Base-by-base conservation (phyloP, 352 stramenopile genomes). In the Globisporangium barbulae region DNA sequence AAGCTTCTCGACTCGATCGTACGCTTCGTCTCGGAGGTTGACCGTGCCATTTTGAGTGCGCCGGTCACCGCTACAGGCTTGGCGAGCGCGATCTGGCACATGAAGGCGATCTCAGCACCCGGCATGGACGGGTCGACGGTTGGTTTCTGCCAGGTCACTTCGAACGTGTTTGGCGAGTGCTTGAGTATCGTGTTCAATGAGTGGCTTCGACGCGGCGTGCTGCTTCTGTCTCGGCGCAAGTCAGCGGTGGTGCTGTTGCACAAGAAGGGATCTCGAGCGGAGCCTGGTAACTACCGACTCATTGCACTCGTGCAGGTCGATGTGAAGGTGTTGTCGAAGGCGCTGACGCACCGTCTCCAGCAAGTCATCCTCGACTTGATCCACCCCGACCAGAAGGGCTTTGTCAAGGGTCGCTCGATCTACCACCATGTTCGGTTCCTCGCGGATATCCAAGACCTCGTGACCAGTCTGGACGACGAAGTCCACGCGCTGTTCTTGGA, bases 231-330 rank as follows among this genome's bases (percentile, higher is more conserved):
- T 0, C 68, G 75, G 45, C 60, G 68, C 25, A 72, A 65, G 44
- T 67, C 60, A 1, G 52, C 37, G 0, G 55, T 75, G 21, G 41
- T 44, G 2, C 59, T 78, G 17, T 45, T 78, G 5, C 56, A 68
- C 60, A 72, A 73, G 57, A 58, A 58, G 8, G 59, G 70, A 0
- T 53, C 58, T 5, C 49, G 65, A 3, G 39, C 19, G 0, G 55
- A 60, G 0, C 66, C 65, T 0, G 55, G 56, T 13, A 77, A 77
- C 49, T 74, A 64, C 48, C 53, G 59, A 10, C 67, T 67, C 8
- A 69, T 72, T 22, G 53, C 71, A 19, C 61, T 78, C 21, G 66
- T 78, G 63, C 59, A 53, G 13, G 71, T 75, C 22, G 68, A 73
- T 22, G 59, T 68, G 1, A 72, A 73, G 50, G 47, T 67, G 28